Evolutionary conservation across 352 stramenopile species (phyloP).

Genomic region (Phytophthora agathidicida): DNA sequence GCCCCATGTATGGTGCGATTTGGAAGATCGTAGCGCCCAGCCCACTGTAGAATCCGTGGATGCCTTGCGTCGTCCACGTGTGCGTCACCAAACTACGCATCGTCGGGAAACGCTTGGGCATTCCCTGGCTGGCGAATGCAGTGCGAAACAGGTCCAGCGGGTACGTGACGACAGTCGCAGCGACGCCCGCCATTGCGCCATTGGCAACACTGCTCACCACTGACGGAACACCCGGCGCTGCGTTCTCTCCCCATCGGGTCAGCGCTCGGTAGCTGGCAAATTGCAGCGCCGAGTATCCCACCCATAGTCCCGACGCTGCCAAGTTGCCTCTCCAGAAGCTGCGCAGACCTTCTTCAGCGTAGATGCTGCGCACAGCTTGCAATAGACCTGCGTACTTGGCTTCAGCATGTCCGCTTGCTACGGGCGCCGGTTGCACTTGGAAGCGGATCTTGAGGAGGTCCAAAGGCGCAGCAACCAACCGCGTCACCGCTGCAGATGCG

Average conservation of each 20-base stretch:
- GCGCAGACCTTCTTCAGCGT: conserved; percentile 77
- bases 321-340: conserved; percentile 89
- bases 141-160: conserved; percentile 96
- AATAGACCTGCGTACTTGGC: conserved; percentile 63
- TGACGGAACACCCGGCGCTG: background rate
- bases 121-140: conserved; percentile 91
- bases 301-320: conserved; percentile 75
- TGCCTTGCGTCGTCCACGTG: conserved; percentile 73
- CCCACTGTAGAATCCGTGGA: conserved; percentile 92
- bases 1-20: conserved; percentile 96
- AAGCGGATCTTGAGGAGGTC: conserved; percentile 87
- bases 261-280: conserved; percentile 75
- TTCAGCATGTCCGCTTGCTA: conserved; percentile 19
- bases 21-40: conserved; percentile 86
- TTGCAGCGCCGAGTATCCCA: conserved; percentile 84
- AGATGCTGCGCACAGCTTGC: conserved; percentile 70
- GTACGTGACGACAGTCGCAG: conserved; percentile 92
- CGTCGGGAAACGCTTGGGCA: conserved; percentile 82
- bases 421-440: conserved; percentile 73
- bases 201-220: conserved; percentile 68
- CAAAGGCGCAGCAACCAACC: conserved; percentile 75
- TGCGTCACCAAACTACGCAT: conserved; percentile 78
- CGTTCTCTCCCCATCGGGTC: conserved; percentile 21
- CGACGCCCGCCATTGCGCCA: conserved; percentile 87
- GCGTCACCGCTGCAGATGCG: conserved; percentile 53